Percentiles rank a stretch among this genome's conserved stretches.
These are phyloP conservation scores for Artemisia annua DNA, from an alignment of 129 eudicot genomes.

Conservation along the genomic window DNA sequence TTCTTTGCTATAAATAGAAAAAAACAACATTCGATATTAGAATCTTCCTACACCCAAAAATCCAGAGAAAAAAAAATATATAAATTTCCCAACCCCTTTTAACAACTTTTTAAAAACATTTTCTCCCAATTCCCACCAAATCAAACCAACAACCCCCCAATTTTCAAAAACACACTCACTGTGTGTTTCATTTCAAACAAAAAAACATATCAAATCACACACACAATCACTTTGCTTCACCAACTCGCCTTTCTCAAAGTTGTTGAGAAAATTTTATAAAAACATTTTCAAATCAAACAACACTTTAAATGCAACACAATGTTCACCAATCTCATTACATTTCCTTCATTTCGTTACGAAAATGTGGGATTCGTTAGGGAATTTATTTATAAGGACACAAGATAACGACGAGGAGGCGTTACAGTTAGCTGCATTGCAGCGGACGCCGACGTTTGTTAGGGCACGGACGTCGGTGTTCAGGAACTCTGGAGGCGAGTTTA, in stretches of 20 bases:
- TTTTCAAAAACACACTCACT: conserved; percentile 7
- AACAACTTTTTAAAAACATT: conserved; percentile 29
- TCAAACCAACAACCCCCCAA: conserved; percentile 29
- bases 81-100: conserved; percentile 28
- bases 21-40: not conserved
- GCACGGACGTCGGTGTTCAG: conserved; percentile 64
- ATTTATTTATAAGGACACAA: conserved; percentile 33
- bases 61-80: conserved; percentile 22
- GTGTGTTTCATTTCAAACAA: conserved; percentile 8
- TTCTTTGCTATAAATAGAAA: too few species aligned
- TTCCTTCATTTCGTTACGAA: conserved; percentile 11
- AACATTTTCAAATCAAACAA: conserved; percentile 4
- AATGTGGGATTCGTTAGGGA: conserved; percentile 49
- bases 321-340: conserved; percentile 20
- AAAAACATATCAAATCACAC: conserved; percentile 15
- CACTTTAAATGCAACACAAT: conserved; percentile 28
- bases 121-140: conserved; percentile 40
- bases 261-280: conserved; percentile 32
- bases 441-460: conserved; percentile 57
- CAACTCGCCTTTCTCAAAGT: conserved; percentile 34
- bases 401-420: conserved; percentile 61
- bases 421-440: conserved; percentile 71
- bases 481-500: conserved; percentile 51
- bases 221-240: conserved; percentile 37
- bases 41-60: not conserved